Evolutionary conservation across 1,284 basidiomycete genomes (phyloP).

Genomic region (Sanghuangporus baumii): DNA sequence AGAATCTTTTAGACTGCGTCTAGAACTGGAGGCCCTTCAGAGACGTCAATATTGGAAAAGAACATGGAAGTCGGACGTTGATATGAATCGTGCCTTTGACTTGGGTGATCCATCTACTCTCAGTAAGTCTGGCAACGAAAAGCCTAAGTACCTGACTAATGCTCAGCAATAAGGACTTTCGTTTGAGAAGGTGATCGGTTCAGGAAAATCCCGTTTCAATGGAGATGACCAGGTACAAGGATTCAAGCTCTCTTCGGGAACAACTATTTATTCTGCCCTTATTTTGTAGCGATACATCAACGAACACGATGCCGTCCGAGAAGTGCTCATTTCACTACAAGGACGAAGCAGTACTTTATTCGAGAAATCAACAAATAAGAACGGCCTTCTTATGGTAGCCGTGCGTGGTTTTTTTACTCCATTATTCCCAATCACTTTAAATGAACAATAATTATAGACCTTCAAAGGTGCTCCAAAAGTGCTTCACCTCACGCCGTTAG

Average conservation of each 20-base stretch:
- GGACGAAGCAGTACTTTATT: constrained; percentile 59
- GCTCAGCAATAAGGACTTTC: constrained; percentile 38
- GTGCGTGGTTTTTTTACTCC: neutral
- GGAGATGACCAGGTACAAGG: neutral
- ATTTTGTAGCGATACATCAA: constrained; percentile 52
- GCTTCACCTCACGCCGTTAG: constrained; percentile 55
- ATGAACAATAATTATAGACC: constrained; percentile 31
- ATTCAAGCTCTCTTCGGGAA: neutral
- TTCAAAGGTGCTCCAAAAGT: constrained; percentile 51
- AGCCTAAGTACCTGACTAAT: neutral
- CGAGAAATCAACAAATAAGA: constrained; percentile 32
- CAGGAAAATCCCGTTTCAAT: neutral
- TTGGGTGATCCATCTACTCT: constrained; percentile 64
- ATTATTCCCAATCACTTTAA: neutral
- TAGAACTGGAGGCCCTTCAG: constrained; percentile 52
- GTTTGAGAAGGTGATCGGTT: constrained; percentile 32
- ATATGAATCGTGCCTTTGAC: constrained; percentile 43
- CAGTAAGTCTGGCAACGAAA: constrained; percentile 33
- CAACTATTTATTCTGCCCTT: neutral
- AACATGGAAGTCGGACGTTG: constrained; percentile 47
- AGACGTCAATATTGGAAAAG: constrained; percentile 64
- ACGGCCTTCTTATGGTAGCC: constrained; percentile 27
- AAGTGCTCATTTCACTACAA: constrained; percentile 68
- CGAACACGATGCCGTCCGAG: constrained; percentile 69
- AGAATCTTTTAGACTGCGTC: constrained; percentile 35